A percentile compares a stretch with the other conserved stretches of the same genome.
These are phyloP conservation scores for Pontederia paniculata DNA, from an alignment of 176 grass and related monocot genomes.

Conservation along the genomic window DNA sequence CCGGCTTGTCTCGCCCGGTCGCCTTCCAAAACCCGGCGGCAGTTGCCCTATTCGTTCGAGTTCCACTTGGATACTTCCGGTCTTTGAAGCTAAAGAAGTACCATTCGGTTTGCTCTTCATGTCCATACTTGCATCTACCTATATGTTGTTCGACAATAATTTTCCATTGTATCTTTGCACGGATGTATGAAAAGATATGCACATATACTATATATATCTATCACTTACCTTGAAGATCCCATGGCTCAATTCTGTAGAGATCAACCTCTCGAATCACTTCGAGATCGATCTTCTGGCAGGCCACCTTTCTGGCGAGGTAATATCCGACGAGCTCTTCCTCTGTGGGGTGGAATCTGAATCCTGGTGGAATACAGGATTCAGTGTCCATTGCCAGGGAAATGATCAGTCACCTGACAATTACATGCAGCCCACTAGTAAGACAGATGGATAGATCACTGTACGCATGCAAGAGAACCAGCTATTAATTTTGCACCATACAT, in stretches of 20 bases:
- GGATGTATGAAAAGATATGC: neutral
- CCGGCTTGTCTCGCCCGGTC: conserved; percentile 78
- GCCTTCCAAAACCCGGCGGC: conserved; percentile 83
- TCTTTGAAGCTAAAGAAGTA: conserved; percentile 99
- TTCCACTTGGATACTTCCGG: conserved; percentile 86
- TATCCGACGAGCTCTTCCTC: conserved; percentile 88
- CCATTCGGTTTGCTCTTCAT: conserved; percentile 60
- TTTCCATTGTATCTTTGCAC: neutral
- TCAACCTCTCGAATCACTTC: conserved; percentile 71
- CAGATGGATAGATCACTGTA: no score
- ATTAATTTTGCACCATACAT: no score
- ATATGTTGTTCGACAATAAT: neutral
- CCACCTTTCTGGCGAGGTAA: conserved; percentile 63
- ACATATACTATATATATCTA: neutral
- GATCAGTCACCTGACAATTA: no score
- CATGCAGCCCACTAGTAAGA: no score
- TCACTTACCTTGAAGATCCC: conserved; percentile 67
- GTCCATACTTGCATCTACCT: conserved; percentile 49
- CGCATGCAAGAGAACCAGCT: no score
- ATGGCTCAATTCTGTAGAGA: conserved; percentile 71
- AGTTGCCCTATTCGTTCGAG: conserved; percentile 71
- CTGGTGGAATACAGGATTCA: conserved; percentile 56
- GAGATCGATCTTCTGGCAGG: conserved; percentile 38
- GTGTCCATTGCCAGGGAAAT: conserved; percentile 29
- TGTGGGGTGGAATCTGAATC: conserved; percentile 83